Evolutionary conservation across 1,139 yeast genomes (phyloP), one percentile per base, ranked within the genome.

Genomic region (Yamadazyma oceani): DNA sequence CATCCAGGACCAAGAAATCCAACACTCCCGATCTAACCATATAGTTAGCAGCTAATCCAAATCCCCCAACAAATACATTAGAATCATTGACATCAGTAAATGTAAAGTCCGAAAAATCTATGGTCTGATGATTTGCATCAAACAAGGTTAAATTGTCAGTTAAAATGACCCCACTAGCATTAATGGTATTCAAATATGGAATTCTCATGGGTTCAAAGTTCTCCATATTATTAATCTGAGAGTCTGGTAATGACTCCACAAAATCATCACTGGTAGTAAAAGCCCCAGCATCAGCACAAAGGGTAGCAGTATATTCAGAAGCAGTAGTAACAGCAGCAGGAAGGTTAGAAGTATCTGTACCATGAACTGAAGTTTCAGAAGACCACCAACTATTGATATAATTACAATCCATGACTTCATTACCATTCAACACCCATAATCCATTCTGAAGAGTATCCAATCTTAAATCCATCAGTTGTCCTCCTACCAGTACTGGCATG

Each of bases 41-140:
- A 0, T 64, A 52, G 22, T 57, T 49, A 2, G 75, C 75, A 3
- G 82, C 81, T 3, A 83, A 53, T 1, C 89, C 90, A 13, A 63
- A 35, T 3, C 66, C 69, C 4, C 73, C 73, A 27, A 46, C 53
- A 39, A 26, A 51, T 17, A 56, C 56, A 33, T 48, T 49, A 1
- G 69, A 45, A 5, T 44, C 32, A 31, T 54, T 43, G 1, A 50
- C 69, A 38, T 59, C 46, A 5, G 66, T 39, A 42, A 66, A 65
- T 3, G 69, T 50, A 38, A 66, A 58, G 34, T 58, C 49, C 0
- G 45, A 34, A 3, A 66, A 31, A 10, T 16, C 13, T 6, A 62
- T 17, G 6, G 26, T 16, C 10, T 46, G 28, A 7, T 48, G 52
- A 22, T 43, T 43, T 2, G 53, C 36, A 12, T 45, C 32, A 16